These are phyloP conservation scores for Aspergillus tamarii DNA, from an alignment of 2,329 filamentous ascomycete species.

Conservation along the genomic window DNA sequence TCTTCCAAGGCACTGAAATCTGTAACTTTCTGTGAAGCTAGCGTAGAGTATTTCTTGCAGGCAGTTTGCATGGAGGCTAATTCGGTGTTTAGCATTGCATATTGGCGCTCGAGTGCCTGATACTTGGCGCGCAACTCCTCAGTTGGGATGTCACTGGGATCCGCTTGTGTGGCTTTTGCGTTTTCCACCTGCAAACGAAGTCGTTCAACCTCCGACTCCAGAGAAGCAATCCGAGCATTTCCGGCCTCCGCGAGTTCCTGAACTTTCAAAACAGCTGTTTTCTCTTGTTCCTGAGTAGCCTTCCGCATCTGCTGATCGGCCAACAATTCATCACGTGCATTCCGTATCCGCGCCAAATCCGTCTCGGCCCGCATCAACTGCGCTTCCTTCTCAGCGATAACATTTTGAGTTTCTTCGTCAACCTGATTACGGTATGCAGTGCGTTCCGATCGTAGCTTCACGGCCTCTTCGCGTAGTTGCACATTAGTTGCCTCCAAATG, in stretches of 20 bases:
- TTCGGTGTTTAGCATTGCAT: conserved; percentile 82
- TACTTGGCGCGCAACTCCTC: conserved; percentile 77
- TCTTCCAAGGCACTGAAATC: conserved; percentile 79
- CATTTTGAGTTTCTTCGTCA: conserved; percentile 75
- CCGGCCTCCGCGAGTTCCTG: conserved; percentile 79
- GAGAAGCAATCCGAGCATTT: conserved; percentile 75
- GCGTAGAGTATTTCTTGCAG: conserved; percentile 82
- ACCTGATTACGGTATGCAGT: conserved; percentile 79
- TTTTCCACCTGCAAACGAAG: conserved; percentile 62
- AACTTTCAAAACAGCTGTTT: conserved; percentile 69
- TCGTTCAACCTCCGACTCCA: conserved; percentile 82
- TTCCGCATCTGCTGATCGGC: conserved; percentile 82
- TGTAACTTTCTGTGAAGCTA: conserved; percentile 84
- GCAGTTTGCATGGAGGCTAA: conserved; percentile 86
- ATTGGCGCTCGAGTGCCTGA: conserved; percentile 75
- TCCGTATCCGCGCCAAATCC: conserved; percentile 83
- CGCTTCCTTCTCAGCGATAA: conserved; percentile 77
- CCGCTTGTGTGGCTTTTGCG: conserved; percentile 41
- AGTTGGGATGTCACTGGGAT: conserved; percentile 62
- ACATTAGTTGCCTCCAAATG: conserved; percentile 87
- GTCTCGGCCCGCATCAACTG: conserved; percentile 79
- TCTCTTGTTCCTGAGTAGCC: conserved; percentile 75
- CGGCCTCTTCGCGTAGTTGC: conserved; percentile 79
- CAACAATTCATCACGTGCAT: conserved; percentile 79
- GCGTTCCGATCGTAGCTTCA: conserved; percentile 82